These are phyloP conservation scores for Colletotrichum endophyticum DNA, from an alignment of 2,329 filamentous ascomycete genomes.

Conservation along the genomic window DNA sequence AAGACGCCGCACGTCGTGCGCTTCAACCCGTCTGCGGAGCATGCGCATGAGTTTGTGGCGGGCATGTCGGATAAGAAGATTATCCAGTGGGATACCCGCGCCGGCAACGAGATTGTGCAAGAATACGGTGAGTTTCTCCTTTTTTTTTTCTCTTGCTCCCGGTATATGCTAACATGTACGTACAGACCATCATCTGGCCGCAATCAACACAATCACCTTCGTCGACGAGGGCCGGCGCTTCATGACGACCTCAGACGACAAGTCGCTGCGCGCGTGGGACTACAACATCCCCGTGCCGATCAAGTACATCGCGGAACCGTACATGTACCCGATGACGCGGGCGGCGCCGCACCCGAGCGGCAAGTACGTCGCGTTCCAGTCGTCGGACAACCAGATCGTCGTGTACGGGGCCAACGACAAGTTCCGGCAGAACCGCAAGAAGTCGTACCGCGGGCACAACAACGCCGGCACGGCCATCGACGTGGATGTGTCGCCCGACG, in stretches of 20 bases:
- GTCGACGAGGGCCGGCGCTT: constrained; percentile 94
- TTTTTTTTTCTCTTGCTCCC: no score
- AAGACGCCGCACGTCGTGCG: constrained; percentile 94
- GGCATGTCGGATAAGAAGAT: constrained; percentile 99
- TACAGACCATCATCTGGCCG: constrained; percentile 88
- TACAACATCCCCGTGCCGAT: constrained; percentile 98
- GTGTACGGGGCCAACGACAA: constrained; percentile 95
- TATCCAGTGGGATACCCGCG: constrained; percentile 90
- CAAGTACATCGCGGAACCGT: constrained; percentile 96
- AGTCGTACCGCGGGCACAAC: constrained; percentile 94
- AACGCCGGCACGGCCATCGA: constrained; percentile 94
- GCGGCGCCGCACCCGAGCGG: constrained; percentile 84
- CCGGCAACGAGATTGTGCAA: constrained; percentile 79
- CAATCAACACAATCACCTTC: constrained; percentile 97
- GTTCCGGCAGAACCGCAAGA: constrained; percentile 97
- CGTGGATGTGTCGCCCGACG: constrained; percentile 86
- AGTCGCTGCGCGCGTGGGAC: constrained; percentile 95
- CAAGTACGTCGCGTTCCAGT: constrained; percentile 91
- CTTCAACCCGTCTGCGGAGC: constrained; percentile 83
- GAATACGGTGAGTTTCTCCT: constrained; percentile 65
- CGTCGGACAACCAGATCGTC: constrained; percentile 93
- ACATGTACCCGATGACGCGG: constrained; percentile 96
- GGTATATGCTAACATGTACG: neutral
- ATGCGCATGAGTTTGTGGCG: constrained; percentile 88
- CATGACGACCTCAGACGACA: constrained; percentile 98